Conservation (phyloP, 345 rosid genomes). For the Mercurialis annua region DNA sequence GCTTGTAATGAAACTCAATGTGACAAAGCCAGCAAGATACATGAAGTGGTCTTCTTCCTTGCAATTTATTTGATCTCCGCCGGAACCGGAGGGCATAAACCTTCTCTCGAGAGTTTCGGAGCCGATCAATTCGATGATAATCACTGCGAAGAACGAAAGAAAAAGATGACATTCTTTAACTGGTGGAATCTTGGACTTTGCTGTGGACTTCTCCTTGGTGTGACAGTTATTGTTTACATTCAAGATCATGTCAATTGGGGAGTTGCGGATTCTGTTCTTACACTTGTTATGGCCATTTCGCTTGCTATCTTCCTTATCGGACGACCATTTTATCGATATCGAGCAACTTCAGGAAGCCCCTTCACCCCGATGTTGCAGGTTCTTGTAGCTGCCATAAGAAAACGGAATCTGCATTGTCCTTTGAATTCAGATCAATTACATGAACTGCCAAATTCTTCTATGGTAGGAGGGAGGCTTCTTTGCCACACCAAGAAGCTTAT, state of each 20-base stretch:
- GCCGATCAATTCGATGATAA: conserved; percentile 92
- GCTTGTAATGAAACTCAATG: conserved; percentile 42
- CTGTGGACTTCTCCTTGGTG: conserved; percentile 64
- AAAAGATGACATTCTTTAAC: conserved; percentile 90
- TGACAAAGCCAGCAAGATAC: conserved; percentile 62
- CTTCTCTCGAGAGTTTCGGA: conserved; percentile 89
- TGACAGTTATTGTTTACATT: conserved; percentile 62
- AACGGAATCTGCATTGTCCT: conserved; percentile 65
- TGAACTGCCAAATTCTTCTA: conserved; percentile 38
- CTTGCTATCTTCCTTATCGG: conserved; percentile 61
- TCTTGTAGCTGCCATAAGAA: conserved; percentile 64
- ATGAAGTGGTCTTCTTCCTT: conserved; percentile 65
- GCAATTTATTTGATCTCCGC: conserved; percentile 78
- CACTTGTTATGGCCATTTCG: conserved; percentile 61
- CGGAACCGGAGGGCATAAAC: conserved; percentile 95
- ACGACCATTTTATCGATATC: conserved; percentile 64
- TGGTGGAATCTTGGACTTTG: conserved; percentile 93
- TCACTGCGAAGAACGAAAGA: conserved; percentile 62
- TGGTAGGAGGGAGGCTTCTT: conserved; percentile 47
- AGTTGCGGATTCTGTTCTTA: conserved; percentile 56
- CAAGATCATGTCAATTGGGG: conserved; percentile 89
- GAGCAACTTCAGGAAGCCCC: conserved; percentile 74
- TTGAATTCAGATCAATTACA: conserved; percentile 45
- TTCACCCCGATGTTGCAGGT: conserved; percentile 81
- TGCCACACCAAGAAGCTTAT: conserved; percentile 60